Conservation (phyloP, 495 filamentous ascomycete genomes). For the Immersiella caudata region DNA sequence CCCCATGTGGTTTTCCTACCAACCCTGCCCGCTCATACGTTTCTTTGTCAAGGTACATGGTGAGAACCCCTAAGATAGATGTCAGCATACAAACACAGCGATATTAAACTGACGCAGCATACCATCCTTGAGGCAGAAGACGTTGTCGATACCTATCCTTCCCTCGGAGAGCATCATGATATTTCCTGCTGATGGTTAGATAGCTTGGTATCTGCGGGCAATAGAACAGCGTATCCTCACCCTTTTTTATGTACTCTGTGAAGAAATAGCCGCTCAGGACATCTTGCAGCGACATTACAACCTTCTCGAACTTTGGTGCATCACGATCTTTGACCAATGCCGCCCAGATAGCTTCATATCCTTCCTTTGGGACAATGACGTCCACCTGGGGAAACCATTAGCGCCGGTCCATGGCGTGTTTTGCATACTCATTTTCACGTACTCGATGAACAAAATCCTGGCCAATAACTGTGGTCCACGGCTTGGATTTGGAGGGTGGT, state of each 20-base stretch:
- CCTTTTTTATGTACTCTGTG: constrained; percentile 81
- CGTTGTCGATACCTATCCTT: constrained; percentile 73
- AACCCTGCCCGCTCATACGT: constrained; percentile 85
- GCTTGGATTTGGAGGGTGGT: constrained; percentile 69
- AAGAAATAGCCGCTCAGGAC: constrained; percentile 81
- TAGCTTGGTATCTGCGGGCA: neutral
- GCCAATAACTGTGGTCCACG: constrained; percentile 67
- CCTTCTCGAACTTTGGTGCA: constrained; percentile 61
- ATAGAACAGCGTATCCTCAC: constrained; percentile 46
- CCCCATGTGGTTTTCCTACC: constrained; percentile 68
- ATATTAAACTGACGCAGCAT: constrained; percentile 1
- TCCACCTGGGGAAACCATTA: constrained; percentile 59
- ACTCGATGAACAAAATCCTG: constrained; percentile 82
- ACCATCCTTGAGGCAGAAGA: constrained; percentile 76
- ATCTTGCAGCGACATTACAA: constrained; percentile 73
- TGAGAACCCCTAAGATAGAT: constrained; percentile 61
- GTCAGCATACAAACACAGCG: neutral
- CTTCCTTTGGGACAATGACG: constrained; percentile 70
- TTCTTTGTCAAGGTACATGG: constrained; percentile 78
- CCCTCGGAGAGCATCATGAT: constrained; percentile 92
- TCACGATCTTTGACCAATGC: constrained; percentile 51
- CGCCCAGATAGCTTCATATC: constrained; percentile 59
- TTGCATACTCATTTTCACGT: constrained; percentile 15
- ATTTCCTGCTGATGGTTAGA: constrained; percentile 59
- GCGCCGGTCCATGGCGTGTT: neutral